Base-by-base conservation (phyloP, 441 rosid species). In the Dalechampia spathulata region DNA sequence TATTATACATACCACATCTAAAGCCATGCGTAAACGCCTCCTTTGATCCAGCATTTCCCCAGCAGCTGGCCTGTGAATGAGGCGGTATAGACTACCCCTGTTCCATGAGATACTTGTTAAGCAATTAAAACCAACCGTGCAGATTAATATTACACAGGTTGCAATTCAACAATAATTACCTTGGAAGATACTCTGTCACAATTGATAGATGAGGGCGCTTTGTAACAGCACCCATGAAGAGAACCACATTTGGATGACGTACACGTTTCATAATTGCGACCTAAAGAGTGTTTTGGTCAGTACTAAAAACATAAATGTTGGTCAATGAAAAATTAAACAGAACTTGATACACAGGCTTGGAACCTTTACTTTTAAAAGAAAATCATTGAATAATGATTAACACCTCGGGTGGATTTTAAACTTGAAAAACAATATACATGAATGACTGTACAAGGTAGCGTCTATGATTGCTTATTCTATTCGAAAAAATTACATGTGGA, bases 181-280 rank as follows among this genome's bases (percentile, higher is more conserved):
- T 83, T 11, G 99, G 95, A 46, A 92, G 78, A 58, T 92, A 92
- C 57, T 92, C 96, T 38, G 99, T 89, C 76, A 92, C 86, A 55
- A 92, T 92, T 32, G 99, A 92, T 54, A 92, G 74, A 66, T 86
- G 90, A 47, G 96, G 85, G 30, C 73, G 80, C 72, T 85, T 83
- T 49, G 96, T 92, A 26, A 92, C 96, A 16, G 99, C 96, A 47
- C 99, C 99, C 99, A 92, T 92, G 72, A 92, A 92, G 59, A 92
- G 95, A 73, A 92, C 99, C 43, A 92, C 94, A 72, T 89, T 88
- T 47, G 96, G 96, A 77, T 92, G 99, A 57, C 99, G 90, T 17
- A 92, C 85, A 6, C 96, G 92, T 74, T 88, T 92, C 99, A 92
- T 86, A 66, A 92, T 92, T 26, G 96, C 90, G 70, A 92, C 99